Percentiles rank a stretch among this genome's conserved stretches.
Evolutionary conservation across 75 land plant species (phyloP).

Genomic region (Ceratopteris richardii): DNA sequence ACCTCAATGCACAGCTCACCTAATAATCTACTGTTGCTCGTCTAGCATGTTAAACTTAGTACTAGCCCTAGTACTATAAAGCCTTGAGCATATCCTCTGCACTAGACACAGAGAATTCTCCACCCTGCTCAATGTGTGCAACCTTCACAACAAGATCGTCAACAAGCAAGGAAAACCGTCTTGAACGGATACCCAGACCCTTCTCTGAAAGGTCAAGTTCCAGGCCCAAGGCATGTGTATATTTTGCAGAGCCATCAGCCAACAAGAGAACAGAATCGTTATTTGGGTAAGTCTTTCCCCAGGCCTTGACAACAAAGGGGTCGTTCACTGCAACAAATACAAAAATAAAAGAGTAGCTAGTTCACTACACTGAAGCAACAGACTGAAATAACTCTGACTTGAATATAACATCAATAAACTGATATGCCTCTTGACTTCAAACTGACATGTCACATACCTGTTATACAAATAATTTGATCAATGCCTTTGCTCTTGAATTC

Average conservation of each 20-base stretch:
- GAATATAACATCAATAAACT: no score
- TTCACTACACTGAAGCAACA: no score
- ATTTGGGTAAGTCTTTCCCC: slow-evolving; percentile 77
- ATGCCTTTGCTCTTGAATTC: slow-evolving; percentile 59
- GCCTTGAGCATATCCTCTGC: slow-evolving; percentile 77
- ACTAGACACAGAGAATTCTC: slow-evolving; percentile 59
- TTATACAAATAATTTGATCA: slow-evolving; percentile 44
- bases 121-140: slow-evolving; percentile 78
- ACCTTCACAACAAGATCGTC: slow-evolving; percentile 73
- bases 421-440: background rate
- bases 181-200: slow-evolving; percentile 75
- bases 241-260: slow-evolving; percentile 82
- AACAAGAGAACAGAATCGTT: slow-evolving; percentile 65
- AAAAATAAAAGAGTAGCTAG: slow-evolving; percentile 1
- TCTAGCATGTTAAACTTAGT: no score
- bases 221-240: slow-evolving; percentile 68
- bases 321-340: slow-evolving; percentile 63
- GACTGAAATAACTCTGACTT: no score
- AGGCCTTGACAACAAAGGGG: slow-evolving; percentile 85
- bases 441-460: slow-evolving; percentile 25
- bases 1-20: no score
- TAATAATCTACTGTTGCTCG: no score
- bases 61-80: no score
- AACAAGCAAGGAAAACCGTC: slow-evolving; percentile 61
- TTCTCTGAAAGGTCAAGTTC: slow-evolving; percentile 77